These are phyloP conservation scores for Lycium ferocissimum DNA, from an alignment of 257 asterid species.

Conservation along the genomic window DNA sequence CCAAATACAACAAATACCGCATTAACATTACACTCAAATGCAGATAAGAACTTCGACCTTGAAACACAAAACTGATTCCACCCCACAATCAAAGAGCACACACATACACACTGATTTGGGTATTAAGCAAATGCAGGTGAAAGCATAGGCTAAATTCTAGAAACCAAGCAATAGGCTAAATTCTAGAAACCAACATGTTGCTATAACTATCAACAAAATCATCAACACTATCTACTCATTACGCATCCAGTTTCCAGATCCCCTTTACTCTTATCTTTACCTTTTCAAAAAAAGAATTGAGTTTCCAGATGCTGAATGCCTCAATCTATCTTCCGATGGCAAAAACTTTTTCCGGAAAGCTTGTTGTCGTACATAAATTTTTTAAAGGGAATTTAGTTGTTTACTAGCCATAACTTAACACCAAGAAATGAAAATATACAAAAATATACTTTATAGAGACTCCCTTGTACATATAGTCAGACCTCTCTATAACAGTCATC, in stretches of 20 bases:
- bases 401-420: background rate
- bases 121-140: background rate
- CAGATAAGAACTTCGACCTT: background rate
- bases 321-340: background rate
- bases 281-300: background rate
- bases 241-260: background rate
- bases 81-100: conserved; percentile 20
- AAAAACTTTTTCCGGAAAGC: background rate
- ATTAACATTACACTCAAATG: background rate
- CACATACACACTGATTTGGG: background rate
- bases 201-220: background rate
- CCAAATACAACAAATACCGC: background rate
- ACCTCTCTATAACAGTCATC: too few species aligned
- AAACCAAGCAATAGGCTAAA: conserved; percentile 6
- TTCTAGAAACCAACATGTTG: background rate
- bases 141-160: background rate
- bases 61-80: conserved; percentile 23
- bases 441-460: too few species aligned
- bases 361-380: background rate
- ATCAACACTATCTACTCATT: background rate
- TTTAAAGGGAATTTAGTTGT: background rate
- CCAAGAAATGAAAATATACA: background rate
- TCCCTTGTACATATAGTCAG: too few species aligned
- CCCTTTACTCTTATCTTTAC: background rate
- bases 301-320: background rate